Conservation (phyloP, 352 stramenopile species). For the Phytopythium ostracodes region DNA sequence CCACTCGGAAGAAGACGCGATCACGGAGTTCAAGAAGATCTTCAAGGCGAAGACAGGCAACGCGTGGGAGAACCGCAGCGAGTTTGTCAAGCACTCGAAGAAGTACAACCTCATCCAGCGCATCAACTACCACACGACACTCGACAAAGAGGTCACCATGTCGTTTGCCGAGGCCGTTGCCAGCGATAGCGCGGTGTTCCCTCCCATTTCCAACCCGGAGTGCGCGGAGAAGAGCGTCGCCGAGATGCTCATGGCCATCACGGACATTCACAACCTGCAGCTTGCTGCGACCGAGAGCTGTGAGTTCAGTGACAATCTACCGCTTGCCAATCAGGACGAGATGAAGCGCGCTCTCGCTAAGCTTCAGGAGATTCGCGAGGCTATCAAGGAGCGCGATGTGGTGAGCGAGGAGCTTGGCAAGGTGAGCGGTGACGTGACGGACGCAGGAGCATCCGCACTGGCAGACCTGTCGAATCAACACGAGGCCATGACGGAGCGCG, state of each 20-base stretch:
- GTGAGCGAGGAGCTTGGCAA: constrained; percentile 46
- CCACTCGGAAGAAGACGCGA: constrained; percentile 37
- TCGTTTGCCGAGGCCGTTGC: constrained; percentile 44
- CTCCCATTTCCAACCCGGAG: constrained; percentile 25
- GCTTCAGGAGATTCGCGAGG: constrained; percentile 38
- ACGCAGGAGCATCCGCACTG: constrained; percentile 34
- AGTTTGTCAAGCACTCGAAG: constrained; percentile 53
- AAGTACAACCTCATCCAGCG: constrained; percentile 80
- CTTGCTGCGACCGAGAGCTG: constrained; percentile 51
- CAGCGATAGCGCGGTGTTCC: constrained; percentile 17
- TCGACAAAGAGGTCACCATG: constrained; percentile 50
- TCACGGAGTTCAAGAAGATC: constrained; percentile 80
- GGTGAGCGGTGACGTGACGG: constrained; percentile 40
- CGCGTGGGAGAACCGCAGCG: constrained; percentile 38
- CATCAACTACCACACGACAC: constrained; percentile 45
- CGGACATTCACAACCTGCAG: constrained; percentile 64
- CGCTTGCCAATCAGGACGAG: constrained; percentile 59
- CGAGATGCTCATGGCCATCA: constrained; percentile 62
- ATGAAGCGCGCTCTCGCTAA: constrained; percentile 39
- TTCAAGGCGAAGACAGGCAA: constrained; percentile 78
- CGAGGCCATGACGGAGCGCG: constrained; percentile 44
- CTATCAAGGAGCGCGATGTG: constrained; percentile 48
- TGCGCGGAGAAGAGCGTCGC: constrained; percentile 31
- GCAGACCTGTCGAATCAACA: constrained; percentile 46
- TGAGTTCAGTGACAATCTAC: constrained; percentile 46